A percentile compares a stretch with the other conserved stretches of the same genome.
Conservation (phyloP, 1,139 yeast species). For the Arxiozyma slooffiae region DNA sequence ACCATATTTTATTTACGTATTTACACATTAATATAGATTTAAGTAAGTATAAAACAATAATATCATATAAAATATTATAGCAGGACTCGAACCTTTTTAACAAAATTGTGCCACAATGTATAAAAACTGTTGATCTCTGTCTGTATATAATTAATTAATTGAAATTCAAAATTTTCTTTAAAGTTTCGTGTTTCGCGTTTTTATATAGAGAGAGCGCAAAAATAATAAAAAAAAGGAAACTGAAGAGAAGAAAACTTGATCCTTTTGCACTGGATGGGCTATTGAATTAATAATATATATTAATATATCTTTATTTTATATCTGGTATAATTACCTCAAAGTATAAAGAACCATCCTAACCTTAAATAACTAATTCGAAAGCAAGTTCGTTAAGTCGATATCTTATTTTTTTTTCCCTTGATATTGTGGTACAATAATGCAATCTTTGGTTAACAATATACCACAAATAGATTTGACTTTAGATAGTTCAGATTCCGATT, state of each 20-base stretch:
- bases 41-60: too few species aligned
- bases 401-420: background rate
- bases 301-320: background rate
- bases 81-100: background rate
- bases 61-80: too few species aligned
- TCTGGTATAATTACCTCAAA: background rate
- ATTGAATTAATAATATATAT: background rate
- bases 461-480: conserved; percentile 15
- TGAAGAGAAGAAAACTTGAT: background rate
- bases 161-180: too few species aligned
- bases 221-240: too few species aligned
- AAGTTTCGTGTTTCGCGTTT: too few species aligned
- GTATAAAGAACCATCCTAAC: background rate
- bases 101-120: too few species aligned
- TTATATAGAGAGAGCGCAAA: background rate
- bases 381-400: background rate
- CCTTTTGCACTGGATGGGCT: background rate
- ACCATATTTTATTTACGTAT: background rate
- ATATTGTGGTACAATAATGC: background rate
- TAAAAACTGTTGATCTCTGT: too few species aligned
- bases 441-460: background rate
- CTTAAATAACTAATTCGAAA: too few species aligned
- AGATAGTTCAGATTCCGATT: conserved; percentile 12
- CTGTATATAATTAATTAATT: too few species aligned
- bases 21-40: background rate